These are phyloP conservation scores for Sporobolomyces roseus DNA, from an alignment of 768 basidiomycete species.

Conservation along the genomic window DNA sequence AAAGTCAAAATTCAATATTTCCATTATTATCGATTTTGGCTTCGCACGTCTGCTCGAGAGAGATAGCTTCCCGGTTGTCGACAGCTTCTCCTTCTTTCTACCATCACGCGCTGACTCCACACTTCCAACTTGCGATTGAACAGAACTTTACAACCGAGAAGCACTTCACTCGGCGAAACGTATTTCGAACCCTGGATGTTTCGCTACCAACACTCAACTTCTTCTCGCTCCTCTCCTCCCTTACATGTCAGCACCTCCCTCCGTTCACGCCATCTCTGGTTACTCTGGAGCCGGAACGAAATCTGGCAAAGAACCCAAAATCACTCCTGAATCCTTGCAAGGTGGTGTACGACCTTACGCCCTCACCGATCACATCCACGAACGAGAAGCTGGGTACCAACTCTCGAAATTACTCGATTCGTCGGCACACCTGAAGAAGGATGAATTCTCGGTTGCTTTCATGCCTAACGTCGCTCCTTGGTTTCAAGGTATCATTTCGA, in stretches of 20 bases:
- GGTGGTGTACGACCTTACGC: slow-evolving; percentile 79
- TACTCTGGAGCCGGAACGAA: slow-evolving; percentile 94
- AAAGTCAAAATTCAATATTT: slow-evolving; percentile 4
- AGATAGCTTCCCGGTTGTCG: neutral
- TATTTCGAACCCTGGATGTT: slow-evolving; percentile 97
- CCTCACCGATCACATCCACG: slow-evolving; percentile 96
- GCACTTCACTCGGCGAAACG: slow-evolving; percentile 67
- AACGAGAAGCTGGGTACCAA: slow-evolving; percentile 86
- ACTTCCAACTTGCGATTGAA: neutral
- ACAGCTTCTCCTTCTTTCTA: neutral
- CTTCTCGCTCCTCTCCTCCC: slow-evolving; percentile 82
- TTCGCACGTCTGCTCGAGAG: slow-evolving; percentile 13
- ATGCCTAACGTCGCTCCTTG: slow-evolving; percentile 82
- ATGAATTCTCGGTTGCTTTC: slow-evolving; percentile 65
- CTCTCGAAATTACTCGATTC: slow-evolving; percentile 60
- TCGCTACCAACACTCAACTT: slow-evolving; percentile 86
- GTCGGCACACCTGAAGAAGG: slow-evolving; percentile 67
- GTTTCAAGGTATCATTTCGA: slow-evolving; percentile 94
- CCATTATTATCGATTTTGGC: neutral
- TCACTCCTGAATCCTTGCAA: slow-evolving; percentile 67
- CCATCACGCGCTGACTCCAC: neutral
- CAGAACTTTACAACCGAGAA: slow-evolving; percentile 81
- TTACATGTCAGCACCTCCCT: slow-evolving; percentile 62
- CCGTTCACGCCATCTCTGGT: slow-evolving; percentile 87
- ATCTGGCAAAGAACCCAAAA: slow-evolving; percentile 73